Conservation (phyloP, 2,329 filamentous ascomycete genomes). For the Exophiala sp. region DNA sequence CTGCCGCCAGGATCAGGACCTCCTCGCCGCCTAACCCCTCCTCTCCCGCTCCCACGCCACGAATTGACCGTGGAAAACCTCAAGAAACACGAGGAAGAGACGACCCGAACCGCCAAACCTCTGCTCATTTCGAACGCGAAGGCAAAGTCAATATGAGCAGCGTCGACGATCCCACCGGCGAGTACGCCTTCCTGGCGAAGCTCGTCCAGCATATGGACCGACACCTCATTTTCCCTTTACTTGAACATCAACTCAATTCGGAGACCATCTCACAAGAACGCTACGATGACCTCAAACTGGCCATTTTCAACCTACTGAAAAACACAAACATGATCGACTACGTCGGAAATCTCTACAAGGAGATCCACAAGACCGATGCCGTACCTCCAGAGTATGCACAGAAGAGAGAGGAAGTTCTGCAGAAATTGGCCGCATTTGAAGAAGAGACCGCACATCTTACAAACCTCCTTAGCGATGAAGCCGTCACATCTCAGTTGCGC, state of each 20-base stretch:
- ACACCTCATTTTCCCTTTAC: conserved; percentile 90
- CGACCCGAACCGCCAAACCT: not conserved
- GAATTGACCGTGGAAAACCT: conserved; percentile 2
- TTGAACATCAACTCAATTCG: conserved; percentile 81
- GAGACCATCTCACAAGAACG: conserved; percentile 66
- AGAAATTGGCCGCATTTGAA: conserved; percentile 74
- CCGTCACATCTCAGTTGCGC: conserved; percentile 82
- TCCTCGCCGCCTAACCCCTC: not conserved
- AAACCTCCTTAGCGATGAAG: conserved; percentile 77
- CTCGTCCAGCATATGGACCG: conserved; percentile 89
- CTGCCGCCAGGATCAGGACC: not conserved
- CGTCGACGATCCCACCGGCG: conserved; percentile 50
- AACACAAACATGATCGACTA: conserved; percentile 99
- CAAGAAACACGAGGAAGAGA: not conserved
- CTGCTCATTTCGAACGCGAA: not conserved
- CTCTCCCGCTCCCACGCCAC: not conserved
- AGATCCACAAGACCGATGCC: conserved; percentile 73
- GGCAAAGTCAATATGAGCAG: conserved; percentile 12
- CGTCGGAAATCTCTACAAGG: conserved; percentile 82
- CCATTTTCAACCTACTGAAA: conserved; percentile 91
- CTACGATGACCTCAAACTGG: conserved; percentile 64
- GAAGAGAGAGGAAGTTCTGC: conserved; percentile 83
- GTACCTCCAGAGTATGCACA: conserved; percentile 78
- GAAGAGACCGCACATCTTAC: conserved; percentile 84
- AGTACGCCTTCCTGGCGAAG: conserved; percentile 78